These are phyloP conservation scores for Eremomyces bilateralis DNA, from an alignment of 495 filamentous ascomycete genomes.

Conservation along the genomic window DNA sequence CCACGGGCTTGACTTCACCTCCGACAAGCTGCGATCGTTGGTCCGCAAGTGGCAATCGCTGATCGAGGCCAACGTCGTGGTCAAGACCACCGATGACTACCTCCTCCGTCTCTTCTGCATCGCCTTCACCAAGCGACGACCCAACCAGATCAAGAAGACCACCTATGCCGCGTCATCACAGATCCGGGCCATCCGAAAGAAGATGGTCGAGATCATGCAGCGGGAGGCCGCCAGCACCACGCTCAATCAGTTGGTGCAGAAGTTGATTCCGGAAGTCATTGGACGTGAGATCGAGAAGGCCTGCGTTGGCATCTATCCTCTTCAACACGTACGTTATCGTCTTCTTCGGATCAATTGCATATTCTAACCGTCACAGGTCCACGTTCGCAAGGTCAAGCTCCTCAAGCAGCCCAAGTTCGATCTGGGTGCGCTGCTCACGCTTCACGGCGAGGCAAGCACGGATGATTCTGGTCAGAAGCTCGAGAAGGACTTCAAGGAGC, in stretches of 20 bases:
- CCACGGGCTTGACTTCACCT: constrained; percentile 99
- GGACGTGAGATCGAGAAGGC: constrained; percentile 99
- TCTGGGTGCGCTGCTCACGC: constrained; percentile 76
- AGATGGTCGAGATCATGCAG: constrained; percentile 98
- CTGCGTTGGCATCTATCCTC: constrained; percentile 95
- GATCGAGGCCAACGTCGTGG: constrained; percentile 97
- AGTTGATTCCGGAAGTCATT: constrained; percentile 97
- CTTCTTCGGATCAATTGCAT: background rate
- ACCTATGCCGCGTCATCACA: constrained; percentile 92
- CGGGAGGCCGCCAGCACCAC: constrained; percentile 87
- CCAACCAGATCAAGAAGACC: constrained; percentile 99
- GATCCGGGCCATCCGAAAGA: constrained; percentile 91
- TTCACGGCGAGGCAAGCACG: constrained; percentile 90
- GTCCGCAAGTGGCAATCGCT: constrained; percentile 98
- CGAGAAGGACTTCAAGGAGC: constrained; percentile 97
- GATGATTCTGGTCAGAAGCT: constrained; percentile 98
- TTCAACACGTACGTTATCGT: constrained; percentile 58
- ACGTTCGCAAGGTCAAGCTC: constrained; percentile 99
- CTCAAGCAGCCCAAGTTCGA: constrained; percentile 97
- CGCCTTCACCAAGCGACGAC: constrained; percentile 94
- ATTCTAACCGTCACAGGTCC: constrained; percentile 43
- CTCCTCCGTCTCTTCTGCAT: constrained; percentile 95
- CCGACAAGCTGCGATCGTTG: constrained; percentile 94
- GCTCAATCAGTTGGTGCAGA: constrained; percentile 80
- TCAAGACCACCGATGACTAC: constrained; percentile 99